Base-by-base conservation (phyloP, 148 eudicot genomes). In the Pouteria glomerata region DNA sequence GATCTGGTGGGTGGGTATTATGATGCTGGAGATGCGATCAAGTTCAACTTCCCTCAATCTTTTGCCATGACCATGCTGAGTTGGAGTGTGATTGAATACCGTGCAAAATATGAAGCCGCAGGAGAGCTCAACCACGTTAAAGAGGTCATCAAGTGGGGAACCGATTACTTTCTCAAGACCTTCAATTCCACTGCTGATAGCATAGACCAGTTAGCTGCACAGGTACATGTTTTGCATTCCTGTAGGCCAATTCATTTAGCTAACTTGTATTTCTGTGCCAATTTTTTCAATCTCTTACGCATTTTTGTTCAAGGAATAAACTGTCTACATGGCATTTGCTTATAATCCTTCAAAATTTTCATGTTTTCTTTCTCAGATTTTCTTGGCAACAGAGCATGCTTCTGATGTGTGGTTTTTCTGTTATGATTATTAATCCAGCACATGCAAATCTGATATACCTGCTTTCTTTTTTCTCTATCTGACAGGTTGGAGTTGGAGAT, bases 51-150 rank as follows among this genome's bases (percentile, higher is more conserved):
- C 74, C 99, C 99, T 55, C 55, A 67, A 30, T 80, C 99, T 58
- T 96, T 92, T 77, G 88, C 99, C 69, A 79, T 96, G 88, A 96
- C 97, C 56, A 92, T 96, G 99, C 78, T 96, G 79, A 96, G 99
- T 75, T 96, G 99, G 99, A 96, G 99, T 73, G 99, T 96, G 73
- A 92, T 96, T 24, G 97, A 96, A 68, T 96, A 96, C 81, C 90
- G 88, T 44, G 93, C 88, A 4, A 96, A 96, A 71, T 96, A 86
- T 70, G 97, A 92, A 77, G 96, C 92, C 75, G 99, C 92, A 18
- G 96, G 92, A 37, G 99, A 96, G 86, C 92, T 96, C 55, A 76
- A 52, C 79, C 99, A 96, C 76, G 85, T 88, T 57, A 92, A 84
- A 79, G 97, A 90, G 0, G 76, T 86, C n/a, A 96, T 96, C 52